Evolutionary conservation across 352 stramenopile species (phyloP).

Genomic region (Peronospora belbahrii): DNA sequence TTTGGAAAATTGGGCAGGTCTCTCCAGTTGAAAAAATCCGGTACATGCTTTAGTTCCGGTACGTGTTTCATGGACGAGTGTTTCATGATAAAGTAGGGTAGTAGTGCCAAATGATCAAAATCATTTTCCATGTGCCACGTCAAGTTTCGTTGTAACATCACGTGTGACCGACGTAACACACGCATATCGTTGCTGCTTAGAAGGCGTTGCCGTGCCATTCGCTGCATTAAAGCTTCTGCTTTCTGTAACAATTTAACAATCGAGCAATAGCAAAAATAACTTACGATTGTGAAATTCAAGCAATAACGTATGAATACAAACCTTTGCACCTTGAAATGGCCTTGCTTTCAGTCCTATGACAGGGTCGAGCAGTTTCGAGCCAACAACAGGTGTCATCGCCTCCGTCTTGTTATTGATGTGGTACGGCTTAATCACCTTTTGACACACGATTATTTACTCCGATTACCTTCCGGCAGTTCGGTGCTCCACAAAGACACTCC

Average conservation of each 20-base stretch:
- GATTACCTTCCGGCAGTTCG: slow-evolving; percentile 65
- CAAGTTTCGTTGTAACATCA: slow-evolving; percentile 61
- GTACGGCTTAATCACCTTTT: slow-evolving; percentile 20
- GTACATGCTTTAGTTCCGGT: slow-evolving; percentile 34
- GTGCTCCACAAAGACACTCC: slow-evolving; percentile 50
- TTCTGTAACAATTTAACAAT: slow-evolving; percentile 22
- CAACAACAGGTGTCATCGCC: not conserved
- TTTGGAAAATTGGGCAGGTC: slow-evolving; percentile 39
- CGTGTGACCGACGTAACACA: slow-evolving; percentile 38
- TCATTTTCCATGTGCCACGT: slow-evolving; percentile 41
- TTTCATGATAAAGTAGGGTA: slow-evolving; percentile 50
- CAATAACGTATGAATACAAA: slow-evolving; percentile 6
- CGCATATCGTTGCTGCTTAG: slow-evolving; percentile 41
- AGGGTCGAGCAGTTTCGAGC: slow-evolving; percentile 35
- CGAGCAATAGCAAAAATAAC: not conserved
- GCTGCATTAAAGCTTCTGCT: slow-evolving; percentile 49
- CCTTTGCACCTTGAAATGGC: slow-evolving; percentile 34
- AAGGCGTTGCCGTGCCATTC: slow-evolving; percentile 45
- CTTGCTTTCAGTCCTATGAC: slow-evolving; percentile 34
- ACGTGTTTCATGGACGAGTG: slow-evolving; percentile 24
- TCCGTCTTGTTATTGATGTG: slow-evolving; percentile 17
- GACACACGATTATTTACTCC: slow-evolving; percentile 53
- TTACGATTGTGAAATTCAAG: not conserved
- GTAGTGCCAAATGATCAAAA: slow-evolving; percentile 45
- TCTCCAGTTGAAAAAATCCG: slow-evolving; percentile 38